A percentile compares a stretch with the other conserved stretches of the same genome.
Conservation (phyloP, 345 rosid species). For the Gossypium herbaceum region DNA sequence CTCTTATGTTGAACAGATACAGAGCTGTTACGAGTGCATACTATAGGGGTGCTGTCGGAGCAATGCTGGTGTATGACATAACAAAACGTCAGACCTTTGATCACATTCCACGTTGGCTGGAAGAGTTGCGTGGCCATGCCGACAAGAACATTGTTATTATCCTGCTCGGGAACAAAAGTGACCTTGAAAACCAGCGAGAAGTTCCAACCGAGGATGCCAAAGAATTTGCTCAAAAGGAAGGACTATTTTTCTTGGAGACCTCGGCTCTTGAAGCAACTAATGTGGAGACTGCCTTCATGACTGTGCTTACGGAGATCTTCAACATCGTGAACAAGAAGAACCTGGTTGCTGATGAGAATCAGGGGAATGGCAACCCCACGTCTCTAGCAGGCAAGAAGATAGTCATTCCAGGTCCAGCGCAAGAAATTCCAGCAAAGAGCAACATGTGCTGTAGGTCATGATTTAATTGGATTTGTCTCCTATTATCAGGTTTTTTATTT, state of each 20-base stretch:
- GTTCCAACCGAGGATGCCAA: conserved; percentile 66
- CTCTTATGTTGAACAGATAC: conserved; percentile 37
- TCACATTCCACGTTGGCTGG: conserved; percentile 83
- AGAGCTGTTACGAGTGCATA: conserved; percentile 86
- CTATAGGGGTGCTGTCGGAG: conserved; percentile 85
- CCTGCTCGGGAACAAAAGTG: conserved; percentile 67
- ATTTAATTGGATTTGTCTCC: conserved; percentile 15
- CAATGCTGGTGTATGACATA: conserved; percentile 75
- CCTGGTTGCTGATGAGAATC: too few relatives aligned
- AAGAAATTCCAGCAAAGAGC: background rate
- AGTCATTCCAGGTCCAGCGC: background rate
- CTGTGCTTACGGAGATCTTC: conserved; percentile 34
- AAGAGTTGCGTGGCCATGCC: conserved; percentile 69
- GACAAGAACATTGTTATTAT: conserved; percentile 81
- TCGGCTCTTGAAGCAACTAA: conserved; percentile 74
- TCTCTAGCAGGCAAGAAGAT: too few relatives aligned
- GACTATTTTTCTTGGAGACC: conserved; percentile 72
- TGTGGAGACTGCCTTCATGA: conserved; percentile 61
- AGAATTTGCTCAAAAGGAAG: conserved; percentile 80
- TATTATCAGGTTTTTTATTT: conserved; percentile 10
- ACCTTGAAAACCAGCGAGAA: conserved; percentile 59
- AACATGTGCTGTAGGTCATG: conserved; percentile 56
- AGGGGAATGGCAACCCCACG: too few relatives aligned
- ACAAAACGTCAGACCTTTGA: conserved; percentile 70
- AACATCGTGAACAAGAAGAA: too few relatives aligned